Evolutionary conservation across 2,329 filamentous ascomycete genomes (phyloP).

Genomic region (Emmonsiellopsis sp.): DNA sequence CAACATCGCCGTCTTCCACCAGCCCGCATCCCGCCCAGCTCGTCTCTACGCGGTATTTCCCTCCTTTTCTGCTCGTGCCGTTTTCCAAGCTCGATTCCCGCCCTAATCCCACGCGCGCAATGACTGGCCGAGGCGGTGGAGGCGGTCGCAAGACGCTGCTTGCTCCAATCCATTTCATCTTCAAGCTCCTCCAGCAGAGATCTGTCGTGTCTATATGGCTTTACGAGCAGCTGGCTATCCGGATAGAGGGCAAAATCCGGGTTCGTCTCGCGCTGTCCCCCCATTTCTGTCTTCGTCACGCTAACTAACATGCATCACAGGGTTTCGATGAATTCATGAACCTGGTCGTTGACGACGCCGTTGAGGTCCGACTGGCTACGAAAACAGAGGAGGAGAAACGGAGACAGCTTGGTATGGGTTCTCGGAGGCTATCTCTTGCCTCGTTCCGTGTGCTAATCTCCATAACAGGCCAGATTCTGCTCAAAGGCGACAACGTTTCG

Average conservation of each 20-base stretch:
- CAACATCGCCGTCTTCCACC: neutral
- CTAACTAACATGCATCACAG: slow-evolving; percentile 37
- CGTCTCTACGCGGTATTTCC: neutral
- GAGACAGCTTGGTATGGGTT: slow-evolving; percentile 61
- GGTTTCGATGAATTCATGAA: slow-evolving; percentile 99
- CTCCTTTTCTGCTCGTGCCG: neutral
- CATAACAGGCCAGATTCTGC: slow-evolving; percentile 63
- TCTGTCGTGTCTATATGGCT: slow-evolving; percentile 90
- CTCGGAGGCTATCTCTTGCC: neutral
- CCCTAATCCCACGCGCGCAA: slow-evolving; percentile 19
- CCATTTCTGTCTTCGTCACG: neutral
- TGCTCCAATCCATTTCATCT: slow-evolving; percentile 79
- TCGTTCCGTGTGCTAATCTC: slow-evolving; percentile 1
- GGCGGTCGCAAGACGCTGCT: slow-evolving; percentile 59
- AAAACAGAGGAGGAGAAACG: slow-evolving; percentile 74
- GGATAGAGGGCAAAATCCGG: slow-evolving; percentile 93
- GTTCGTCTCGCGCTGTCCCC: slow-evolving; percentile 43
- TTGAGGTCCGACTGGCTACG: slow-evolving; percentile 78
- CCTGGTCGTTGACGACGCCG: slow-evolving; percentile 86
- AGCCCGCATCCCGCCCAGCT: slow-evolving; percentile 8
- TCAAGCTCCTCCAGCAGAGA: slow-evolving; percentile 80
- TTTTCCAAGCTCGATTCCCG: too few species aligned
- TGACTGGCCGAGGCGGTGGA: slow-evolving; percentile 49
- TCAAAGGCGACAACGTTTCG: slow-evolving; percentile 83
- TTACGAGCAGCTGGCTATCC: slow-evolving; percentile 87